Conservation (phyloP, 495 filamentous ascomycete species). For the Endocarpon pusillum region DNA sequence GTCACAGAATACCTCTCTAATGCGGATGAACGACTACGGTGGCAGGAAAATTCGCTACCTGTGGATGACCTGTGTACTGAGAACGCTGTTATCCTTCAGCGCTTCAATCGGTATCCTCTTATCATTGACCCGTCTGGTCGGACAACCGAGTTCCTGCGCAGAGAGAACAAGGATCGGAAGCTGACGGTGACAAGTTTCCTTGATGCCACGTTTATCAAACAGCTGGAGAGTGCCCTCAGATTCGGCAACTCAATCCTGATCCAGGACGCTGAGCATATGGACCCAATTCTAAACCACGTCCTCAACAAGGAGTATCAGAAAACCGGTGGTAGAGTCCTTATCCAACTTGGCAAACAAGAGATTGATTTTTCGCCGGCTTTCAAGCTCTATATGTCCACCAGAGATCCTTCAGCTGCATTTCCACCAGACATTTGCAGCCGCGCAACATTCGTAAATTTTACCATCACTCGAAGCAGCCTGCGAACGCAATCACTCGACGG, state of each 20-base stretch:
- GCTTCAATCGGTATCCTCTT: conserved; percentile 94
- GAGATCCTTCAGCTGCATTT: conserved; percentile 91
- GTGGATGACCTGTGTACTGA: conserved; percentile 99
- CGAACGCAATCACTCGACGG: conserved; percentile 96
- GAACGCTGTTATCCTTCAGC: conserved; percentile 91
- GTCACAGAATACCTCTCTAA: conserved; percentile 94
- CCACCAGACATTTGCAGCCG: conserved; percentile 96
- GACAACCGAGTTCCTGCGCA: conserved; percentile 84
- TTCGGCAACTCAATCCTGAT: conserved; percentile 98
- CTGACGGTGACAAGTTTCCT: conserved; percentile 96
- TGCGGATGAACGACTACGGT: conserved; percentile 81
- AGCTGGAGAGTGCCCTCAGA: conserved; percentile 85
- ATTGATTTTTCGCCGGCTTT: conserved; percentile 98
- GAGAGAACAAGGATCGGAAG: conserved; percentile 79
- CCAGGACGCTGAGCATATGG: conserved; percentile 92
- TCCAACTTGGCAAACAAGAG: conserved; percentile 95
- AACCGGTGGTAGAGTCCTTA: conserved; percentile 95
- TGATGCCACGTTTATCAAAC: conserved; percentile 94
- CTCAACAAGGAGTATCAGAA: conserved; percentile 99
- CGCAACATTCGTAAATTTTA: conserved; percentile 98
- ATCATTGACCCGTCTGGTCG: conserved; percentile 97
- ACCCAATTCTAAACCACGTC: conserved; percentile 94
- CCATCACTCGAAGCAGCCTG: conserved; percentile 94
- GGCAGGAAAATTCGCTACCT: conserved; percentile 88
- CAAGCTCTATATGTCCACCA: conserved; percentile 84